Conservation (phyloP, 352 stramenopile species). For the Pythium periplocum region DNA sequence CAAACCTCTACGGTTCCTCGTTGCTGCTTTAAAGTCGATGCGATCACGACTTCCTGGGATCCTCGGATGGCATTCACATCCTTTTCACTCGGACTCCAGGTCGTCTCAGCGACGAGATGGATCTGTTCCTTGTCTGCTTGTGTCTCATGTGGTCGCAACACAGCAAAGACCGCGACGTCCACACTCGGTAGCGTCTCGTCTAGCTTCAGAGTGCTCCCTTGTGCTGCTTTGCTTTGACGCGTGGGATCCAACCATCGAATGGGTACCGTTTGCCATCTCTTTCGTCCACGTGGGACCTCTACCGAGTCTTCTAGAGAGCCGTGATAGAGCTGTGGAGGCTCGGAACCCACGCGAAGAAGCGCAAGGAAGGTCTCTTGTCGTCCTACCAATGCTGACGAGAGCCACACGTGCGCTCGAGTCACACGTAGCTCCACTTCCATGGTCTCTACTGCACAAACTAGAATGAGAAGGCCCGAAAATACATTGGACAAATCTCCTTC, state of each 20-base stretch:
- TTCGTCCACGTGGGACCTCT: too few relatives aligned
- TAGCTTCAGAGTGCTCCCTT: too few relatives aligned
- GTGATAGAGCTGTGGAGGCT: too few relatives aligned
- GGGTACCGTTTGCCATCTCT: too few relatives aligned
- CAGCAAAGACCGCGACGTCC: slow-evolving; percentile 34
- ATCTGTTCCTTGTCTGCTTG: slow-evolving; percentile 12
- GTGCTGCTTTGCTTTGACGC: too few relatives aligned
- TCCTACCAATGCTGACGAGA: slow-evolving; percentile 20
- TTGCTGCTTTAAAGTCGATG: slow-evolving; percentile 22
- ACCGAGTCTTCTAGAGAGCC: too few relatives aligned
- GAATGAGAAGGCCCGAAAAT: too few relatives aligned
- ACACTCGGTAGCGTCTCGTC: background rate
- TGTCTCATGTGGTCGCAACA: slow-evolving; percentile 7
- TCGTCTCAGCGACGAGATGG: slow-evolving; percentile 26
- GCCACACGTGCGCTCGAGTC: slow-evolving; percentile 32
- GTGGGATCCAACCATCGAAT: too few relatives aligned
- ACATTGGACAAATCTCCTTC: too few relatives aligned
- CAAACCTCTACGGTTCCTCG: slow-evolving; percentile 35
- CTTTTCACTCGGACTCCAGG: slow-evolving; percentile 23
- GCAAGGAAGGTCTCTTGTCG: slow-evolving; percentile 34
- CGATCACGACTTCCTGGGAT: slow-evolving; percentile 44
- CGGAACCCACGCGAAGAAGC: slow-evolving; percentile 17
- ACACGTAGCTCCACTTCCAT: slow-evolving; percentile 35
- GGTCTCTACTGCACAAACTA: too few relatives aligned
- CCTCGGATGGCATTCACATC: slow-evolving; percentile 33